Percentiles rank a stretch among this genome's conserved stretches.
Evolutionary conservation across 805 yeast genomes (phyloP).

Genomic region (Candida mattraensis): DNA sequence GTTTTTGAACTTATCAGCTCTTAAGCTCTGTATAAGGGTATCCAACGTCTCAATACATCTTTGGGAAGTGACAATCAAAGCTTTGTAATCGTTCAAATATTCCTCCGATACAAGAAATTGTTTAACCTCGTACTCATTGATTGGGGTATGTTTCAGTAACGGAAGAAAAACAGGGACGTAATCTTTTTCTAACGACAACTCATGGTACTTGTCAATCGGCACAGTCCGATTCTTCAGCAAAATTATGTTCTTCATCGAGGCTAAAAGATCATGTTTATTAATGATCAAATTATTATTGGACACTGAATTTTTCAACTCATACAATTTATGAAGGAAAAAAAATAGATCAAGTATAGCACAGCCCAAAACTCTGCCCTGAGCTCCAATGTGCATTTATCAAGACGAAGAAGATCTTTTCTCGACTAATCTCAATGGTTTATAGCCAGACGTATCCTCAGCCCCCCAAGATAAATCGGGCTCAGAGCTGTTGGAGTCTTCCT

Average conservation of each 20-base stretch:
- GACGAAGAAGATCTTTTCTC: slow-evolving; percentile 14
- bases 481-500: slow-evolving; percentile 6
- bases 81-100: slow-evolving; percentile 42
- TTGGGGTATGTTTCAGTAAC: slow-evolving; percentile 62
- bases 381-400: too few relatives aligned
- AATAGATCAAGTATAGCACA: too few relatives aligned
- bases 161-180: slow-evolving; percentile 65
- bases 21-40: slow-evolving; percentile 38
- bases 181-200: slow-evolving; percentile 36
- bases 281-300: not conserved
- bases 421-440: slow-evolving; percentile 21
- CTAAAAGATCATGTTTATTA: not conserved
- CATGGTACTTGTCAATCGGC: slow-evolving; percentile 67
- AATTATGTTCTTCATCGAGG: slow-evolving; percentile 35
- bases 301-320: not conserved
- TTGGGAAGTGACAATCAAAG: slow-evolving; percentile 82
- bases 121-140: slow-evolving; percentile 46
- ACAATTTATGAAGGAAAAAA: not conserved
- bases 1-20: slow-evolving; percentile 10
- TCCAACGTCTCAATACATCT: slow-evolving; percentile 83
- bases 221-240: slow-evolving; percentile 71
- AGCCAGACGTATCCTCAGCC: slow-evolving; percentile 8
- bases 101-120: slow-evolving; percentile 42
- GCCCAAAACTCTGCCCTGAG: too few relatives aligned
- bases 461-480: slow-evolving; percentile 14